A percentile compares a stretch with the other conserved stretches of the same genome.
Conservation (phyloP, 148 eudicot genomes). For the Euryodendron excelsum region DNA sequence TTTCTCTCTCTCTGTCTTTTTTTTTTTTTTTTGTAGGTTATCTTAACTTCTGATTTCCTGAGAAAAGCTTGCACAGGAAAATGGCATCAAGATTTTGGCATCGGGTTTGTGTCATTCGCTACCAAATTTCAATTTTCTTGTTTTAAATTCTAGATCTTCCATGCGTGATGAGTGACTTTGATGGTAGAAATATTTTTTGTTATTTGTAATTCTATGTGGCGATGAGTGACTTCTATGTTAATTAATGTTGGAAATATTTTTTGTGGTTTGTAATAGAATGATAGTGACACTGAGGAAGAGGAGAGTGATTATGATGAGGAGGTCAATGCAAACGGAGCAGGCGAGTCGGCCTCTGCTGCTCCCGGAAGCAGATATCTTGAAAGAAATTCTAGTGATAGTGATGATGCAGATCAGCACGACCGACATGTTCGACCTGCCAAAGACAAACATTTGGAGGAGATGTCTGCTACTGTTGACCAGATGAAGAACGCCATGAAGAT, state of each 20-base stretch:
- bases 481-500: slow-evolving; percentile 90
- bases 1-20: no score
- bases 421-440: slow-evolving; percentile 68
- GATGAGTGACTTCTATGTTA: no score
- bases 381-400: slow-evolving; percentile 44
- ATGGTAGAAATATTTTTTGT: no score
- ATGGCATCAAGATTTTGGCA: background rate
- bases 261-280: slow-evolving; percentile 52
- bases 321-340: slow-evolving; percentile 14
- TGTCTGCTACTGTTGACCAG: slow-evolving; percentile 78
- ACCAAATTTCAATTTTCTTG: background rate
- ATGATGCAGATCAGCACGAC: slow-evolving; percentile 55
- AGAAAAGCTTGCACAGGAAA: background rate
- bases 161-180: background rate
- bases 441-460: slow-evolving; percentile 79
- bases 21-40: background rate
- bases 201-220: no score
- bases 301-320: slow-evolving; percentile 39
- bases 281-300: slow-evolving; percentile 63
- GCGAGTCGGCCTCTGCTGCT: slow-evolving; percentile 11
- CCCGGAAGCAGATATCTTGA: slow-evolving; percentile 38
- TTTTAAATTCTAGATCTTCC: background rate
- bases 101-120: background rate
- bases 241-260: no score
- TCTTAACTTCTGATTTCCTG: background rate